phyloP scores from a whole-genome alignment of 1,139 yeast genomes.

The Wickerhamomyces sp. region DNA sequence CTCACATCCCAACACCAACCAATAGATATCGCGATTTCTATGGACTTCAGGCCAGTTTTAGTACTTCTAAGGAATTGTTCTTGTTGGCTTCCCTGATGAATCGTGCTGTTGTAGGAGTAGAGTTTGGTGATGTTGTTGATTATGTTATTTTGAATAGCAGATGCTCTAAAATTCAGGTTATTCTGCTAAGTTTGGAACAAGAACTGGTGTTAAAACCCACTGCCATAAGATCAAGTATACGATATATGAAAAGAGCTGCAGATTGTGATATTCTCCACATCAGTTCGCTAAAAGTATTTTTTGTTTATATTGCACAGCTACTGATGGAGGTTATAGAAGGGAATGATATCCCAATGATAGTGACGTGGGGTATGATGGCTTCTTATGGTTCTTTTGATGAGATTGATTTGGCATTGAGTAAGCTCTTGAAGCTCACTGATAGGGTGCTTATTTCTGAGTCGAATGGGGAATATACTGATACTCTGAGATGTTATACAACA shows the following conservation, averaged over 20 bases:
- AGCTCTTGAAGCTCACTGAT: conserved; percentile 1
- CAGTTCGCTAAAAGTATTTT: conserved; percentile 24
- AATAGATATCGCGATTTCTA: not conserved
- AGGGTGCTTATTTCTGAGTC: conserved; percentile 1
- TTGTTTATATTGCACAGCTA: conserved; percentile 28
- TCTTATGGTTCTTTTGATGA: not conserved
- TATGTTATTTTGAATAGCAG: not conserved
- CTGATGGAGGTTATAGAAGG: conserved; percentile 19
- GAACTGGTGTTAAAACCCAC: not conserved
- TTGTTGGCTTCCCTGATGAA: not conserved
- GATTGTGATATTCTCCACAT: conserved; percentile 25
- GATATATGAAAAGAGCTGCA: conserved; percentile 11
- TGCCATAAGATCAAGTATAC: conserved; percentile 6
- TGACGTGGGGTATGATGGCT: conserved; percentile 1
- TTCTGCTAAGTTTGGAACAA: conserved; percentile 2
- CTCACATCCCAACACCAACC: not conserved
- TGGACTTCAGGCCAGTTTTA: too few species aligned
- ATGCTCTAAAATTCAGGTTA: not conserved
- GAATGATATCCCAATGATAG: conserved; percentile 1
- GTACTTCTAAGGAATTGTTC: too few species aligned
- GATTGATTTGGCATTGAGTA: conserved; percentile 5
- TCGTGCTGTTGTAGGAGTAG: conserved; percentile 1
- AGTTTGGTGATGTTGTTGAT: conserved; percentile 4
- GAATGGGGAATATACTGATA: not conserved
- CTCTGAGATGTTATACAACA: too few species aligned